Percentiles rank a stretch among this genome's conserved stretches.
These are phyloP conservation scores for Blastocystis sp. DNA, from an alignment of 352 stramenopile species.

Conservation along the genomic window DNA sequence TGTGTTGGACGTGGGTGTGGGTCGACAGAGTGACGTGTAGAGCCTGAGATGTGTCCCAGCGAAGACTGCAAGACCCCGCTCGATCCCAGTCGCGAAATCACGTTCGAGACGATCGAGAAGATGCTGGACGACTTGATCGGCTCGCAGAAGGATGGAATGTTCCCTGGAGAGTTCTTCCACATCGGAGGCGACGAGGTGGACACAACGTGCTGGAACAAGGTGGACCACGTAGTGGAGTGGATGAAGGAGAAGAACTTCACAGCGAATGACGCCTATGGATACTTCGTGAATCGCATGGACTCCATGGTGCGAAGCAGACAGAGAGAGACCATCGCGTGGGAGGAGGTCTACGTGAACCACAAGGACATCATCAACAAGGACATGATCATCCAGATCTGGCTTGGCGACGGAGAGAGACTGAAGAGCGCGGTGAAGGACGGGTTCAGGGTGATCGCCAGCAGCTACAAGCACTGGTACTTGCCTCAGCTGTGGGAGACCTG, in stretches of 20 bases:
- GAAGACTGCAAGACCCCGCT: not conserved
- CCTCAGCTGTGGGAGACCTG: conserved; percentile 67
- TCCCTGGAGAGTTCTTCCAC: conserved; percentile 62
- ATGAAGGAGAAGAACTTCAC: conserved; percentile 64
- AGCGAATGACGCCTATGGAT: conserved; percentile 65
- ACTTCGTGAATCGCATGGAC: conserved; percentile 67
- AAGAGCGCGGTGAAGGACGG: conserved; percentile 57
- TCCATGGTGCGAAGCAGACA: conserved; percentile 52
- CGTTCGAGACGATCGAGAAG: conserved; percentile 55
- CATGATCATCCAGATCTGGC: conserved; percentile 68
- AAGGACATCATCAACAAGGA: conserved; percentile 32
- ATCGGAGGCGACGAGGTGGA: conserved; percentile 64
- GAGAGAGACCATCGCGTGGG: conserved; percentile 67
- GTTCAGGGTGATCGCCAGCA: conserved; percentile 62
- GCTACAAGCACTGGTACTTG: conserved; percentile 69
- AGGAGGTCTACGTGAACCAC: conserved; percentile 68
- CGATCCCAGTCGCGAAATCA: not conserved
- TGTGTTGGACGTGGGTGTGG: not conserved
- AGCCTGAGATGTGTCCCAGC: conserved; percentile 38
- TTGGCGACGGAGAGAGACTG: conserved; percentile 56
- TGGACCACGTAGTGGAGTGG: not conserved
- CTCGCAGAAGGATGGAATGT: conserved; percentile 1
- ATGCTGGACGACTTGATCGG: conserved; percentile 55
- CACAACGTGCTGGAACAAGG: conserved; percentile 61
- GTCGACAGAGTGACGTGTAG: not conserved